Conservation (phyloP, 805 yeast species). For the Pichia rugopelliculosa region DNA sequence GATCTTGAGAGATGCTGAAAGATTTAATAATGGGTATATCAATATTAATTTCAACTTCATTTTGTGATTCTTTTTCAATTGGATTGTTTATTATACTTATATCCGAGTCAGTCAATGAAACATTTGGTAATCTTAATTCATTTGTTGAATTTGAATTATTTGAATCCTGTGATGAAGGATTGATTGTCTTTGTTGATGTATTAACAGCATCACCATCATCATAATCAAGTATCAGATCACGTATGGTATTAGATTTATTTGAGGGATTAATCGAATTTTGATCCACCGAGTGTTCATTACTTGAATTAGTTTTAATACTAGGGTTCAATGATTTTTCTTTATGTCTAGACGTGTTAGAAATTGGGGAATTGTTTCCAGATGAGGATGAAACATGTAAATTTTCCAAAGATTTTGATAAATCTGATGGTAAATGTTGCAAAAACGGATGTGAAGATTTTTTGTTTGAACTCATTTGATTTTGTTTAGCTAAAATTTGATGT, state of each 20-base stretch:
- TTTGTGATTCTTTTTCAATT: not conserved
- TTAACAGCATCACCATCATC: too few relatives aligned
- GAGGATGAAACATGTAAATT: not conserved
- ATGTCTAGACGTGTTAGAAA: not conserved
- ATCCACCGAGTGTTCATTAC: not conserved
- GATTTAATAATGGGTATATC: not conserved
- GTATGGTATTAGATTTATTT: not conserved
- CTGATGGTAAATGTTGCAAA: slow-evolving; percentile 10
- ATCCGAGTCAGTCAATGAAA: too few relatives aligned
- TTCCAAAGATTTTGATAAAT: slow-evolving; percentile 9
- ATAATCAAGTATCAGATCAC: too few relatives aligned
- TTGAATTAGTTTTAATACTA: not conserved
- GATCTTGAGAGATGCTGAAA: too few relatives aligned
- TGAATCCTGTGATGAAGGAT: not conserved
- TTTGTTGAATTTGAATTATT: not conserved
- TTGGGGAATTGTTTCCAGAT: not conserved
- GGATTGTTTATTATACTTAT: too few relatives aligned
- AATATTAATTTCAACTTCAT: not conserved
- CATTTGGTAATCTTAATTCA: too few relatives aligned
- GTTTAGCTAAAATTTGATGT: slow-evolving; percentile 5
- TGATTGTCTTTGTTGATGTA: too few relatives aligned
- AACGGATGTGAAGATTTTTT: slow-evolving; percentile 9
- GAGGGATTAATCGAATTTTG: not conserved
- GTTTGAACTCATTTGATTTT: not conserved
- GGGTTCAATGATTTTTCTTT: not conserved